A percentile compares a stretch with the other conserved stretches of the same genome.
Conservation (phyloP, 1,284 basidiomycete species). For the Hemileia vastatrix region DNA sequence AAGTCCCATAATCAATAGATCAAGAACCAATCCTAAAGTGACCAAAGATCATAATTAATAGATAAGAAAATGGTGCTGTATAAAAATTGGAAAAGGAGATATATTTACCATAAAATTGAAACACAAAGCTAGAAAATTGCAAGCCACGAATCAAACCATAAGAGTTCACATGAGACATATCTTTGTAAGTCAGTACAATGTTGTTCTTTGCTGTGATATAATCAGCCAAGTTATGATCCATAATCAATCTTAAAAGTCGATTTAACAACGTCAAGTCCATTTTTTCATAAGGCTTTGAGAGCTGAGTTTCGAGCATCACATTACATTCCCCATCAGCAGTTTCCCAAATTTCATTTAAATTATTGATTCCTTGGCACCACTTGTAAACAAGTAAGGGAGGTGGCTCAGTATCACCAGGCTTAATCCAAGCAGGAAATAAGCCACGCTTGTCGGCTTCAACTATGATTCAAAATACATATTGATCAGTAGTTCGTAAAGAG, state of each 20-base stretch:
- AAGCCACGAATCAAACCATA: conserved; percentile 87
- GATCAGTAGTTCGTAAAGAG: no score
- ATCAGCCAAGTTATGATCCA: conserved; percentile 94
- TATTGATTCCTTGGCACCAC: conserved; percentile 90
- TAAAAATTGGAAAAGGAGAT: conserved; percentile 44
- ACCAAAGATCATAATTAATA: not conserved
- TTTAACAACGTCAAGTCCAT: conserved; percentile 88
- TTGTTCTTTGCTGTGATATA: conserved; percentile 99
- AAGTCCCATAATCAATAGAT: conserved; percentile 83
- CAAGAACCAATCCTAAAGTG: conserved; percentile 46
- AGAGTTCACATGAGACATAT: conserved; percentile 71
- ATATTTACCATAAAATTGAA: conserved; percentile 74
- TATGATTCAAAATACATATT: not conserved
- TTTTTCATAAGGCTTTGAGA: conserved; percentile 95
- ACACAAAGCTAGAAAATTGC: conserved; percentile 92
- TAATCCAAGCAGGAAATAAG: conserved; percentile 94
- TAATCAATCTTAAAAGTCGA: conserved; percentile 79
- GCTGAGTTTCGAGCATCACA: conserved; percentile 92
- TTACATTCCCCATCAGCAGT: conserved; percentile 91
- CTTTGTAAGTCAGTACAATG: conserved; percentile 82
- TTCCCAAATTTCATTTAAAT: conserved; percentile 90
- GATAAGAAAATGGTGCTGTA: conserved; percentile 55
- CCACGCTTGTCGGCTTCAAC: conserved; percentile 85
- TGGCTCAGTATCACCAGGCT: conserved; percentile 89
- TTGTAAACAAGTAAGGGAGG: conserved; percentile 94